A percentile compares a stretch with the other conserved stretches of the same genome.
These are phyloP conservation scores for Mortierella antarctica DNA, from an alignment of 192 early-diverging fungal species.

Conservation along the genomic window DNA sequence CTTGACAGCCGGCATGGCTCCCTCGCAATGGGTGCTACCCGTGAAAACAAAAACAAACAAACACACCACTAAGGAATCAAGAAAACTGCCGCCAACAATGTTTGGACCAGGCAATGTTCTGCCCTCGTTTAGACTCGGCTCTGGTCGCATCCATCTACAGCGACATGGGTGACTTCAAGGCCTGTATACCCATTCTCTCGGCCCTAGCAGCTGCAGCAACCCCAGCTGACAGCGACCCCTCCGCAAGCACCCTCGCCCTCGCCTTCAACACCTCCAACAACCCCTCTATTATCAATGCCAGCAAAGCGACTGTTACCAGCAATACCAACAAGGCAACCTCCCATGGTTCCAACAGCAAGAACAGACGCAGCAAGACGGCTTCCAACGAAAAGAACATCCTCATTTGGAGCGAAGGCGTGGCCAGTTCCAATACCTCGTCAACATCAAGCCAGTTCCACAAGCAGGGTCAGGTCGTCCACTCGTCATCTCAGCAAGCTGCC, in stretches of 20 bases:
- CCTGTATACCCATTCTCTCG: conserved; percentile 31
- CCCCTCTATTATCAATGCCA: neutral
- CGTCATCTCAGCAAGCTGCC: conserved; percentile 5
- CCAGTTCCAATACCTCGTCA: conserved; percentile 21
- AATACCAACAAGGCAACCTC: neutral
- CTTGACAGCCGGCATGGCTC: neutral
- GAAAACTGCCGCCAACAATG: neutral
- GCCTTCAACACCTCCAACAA: neutral
- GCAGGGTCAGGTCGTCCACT: conserved; percentile 27
- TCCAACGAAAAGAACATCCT: conserved; percentile 34
- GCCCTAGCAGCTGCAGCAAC: conserved; percentile 20
- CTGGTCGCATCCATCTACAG: conserved; percentile 49
- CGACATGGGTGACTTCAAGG: conserved; percentile 40
- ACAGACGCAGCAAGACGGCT: conserved; percentile 1
- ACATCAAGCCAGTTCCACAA: conserved; percentile 6
- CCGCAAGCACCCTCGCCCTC: neutral
- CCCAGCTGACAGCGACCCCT: neutral
- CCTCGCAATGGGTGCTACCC: neutral
- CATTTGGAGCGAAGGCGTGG: conserved; percentile 45
- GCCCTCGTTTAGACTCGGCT: conserved; percentile 46
- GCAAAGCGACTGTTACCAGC: neutral
- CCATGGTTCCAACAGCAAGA: neutral
- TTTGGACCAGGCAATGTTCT: conserved; percentile 45
- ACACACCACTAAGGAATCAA: neutral
- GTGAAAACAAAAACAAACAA: neutral